Percentiles rank a stretch among this genome's conserved stretches.
Conservation (phyloP, 371 early-diverging fungal genomes). For the Entomophthora muscae region DNA sequence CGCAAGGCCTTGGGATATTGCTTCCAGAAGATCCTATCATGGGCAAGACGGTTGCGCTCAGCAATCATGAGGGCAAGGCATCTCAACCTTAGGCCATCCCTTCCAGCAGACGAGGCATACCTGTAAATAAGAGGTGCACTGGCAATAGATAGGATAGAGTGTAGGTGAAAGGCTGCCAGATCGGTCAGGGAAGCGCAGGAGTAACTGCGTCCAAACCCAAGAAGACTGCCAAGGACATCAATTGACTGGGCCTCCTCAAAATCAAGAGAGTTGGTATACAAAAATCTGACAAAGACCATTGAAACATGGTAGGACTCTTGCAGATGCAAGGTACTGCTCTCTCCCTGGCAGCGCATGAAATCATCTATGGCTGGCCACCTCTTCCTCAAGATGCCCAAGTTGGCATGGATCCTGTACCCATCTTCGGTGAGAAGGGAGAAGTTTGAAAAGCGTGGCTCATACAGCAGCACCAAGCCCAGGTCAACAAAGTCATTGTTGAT, state of each 20-base stretch:
- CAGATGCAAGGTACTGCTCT: slow-evolving; percentile 7
- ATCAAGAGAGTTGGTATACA: slow-evolving; percentile 57
- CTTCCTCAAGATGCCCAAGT: slow-evolving; percentile 36
- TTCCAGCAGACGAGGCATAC: slow-evolving; percentile 33
- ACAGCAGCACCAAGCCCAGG: slow-evolving; percentile 3
- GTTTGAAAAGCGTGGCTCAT: slow-evolving; percentile 7
- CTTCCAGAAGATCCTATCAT: background rate
- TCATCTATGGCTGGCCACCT: slow-evolving; percentile 47
- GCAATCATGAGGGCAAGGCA: slow-evolving; percentile 39
- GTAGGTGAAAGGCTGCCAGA: slow-evolving; percentile 42
- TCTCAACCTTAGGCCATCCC: slow-evolving; percentile 38
- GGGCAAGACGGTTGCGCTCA: background rate
- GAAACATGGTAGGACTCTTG: slow-evolving; percentile 37
- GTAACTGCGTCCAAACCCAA: slow-evolving; percentile 42
- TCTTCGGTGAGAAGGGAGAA: background rate
- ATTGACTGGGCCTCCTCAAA: slow-evolving; percentile 37
- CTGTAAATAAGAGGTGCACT: slow-evolving; percentile 53
- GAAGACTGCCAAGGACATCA: slow-evolving; percentile 37
- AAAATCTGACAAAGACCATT: slow-evolving; percentile 42
- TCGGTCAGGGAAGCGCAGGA: slow-evolving; percentile 29
- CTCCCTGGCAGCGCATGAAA: slow-evolving; percentile 18
- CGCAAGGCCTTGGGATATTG: background rate
- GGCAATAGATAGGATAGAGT: slow-evolving; percentile 36
- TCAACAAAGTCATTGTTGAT: background rate
- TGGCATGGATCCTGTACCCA: slow-evolving; percentile 27